A percentile compares a stretch with the other conserved stretches of the same genome.
phyloP scores from a whole-genome alignment of 2,329 filamentous ascomycete species.

The Nigrospora osmanthi region DNA sequence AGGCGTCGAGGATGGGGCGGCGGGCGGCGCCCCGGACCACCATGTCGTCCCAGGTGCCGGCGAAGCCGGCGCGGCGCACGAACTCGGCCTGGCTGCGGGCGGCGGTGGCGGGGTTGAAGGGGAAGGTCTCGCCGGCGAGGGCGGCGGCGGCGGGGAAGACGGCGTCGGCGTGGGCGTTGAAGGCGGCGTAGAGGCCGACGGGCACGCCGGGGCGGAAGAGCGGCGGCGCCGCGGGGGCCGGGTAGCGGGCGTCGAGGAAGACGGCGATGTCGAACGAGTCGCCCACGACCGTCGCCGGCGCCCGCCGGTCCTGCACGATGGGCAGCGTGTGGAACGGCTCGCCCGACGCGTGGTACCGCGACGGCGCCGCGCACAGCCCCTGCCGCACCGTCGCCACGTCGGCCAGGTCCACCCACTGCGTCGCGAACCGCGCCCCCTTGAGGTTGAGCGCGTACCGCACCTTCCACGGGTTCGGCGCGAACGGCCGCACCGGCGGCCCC shows the following conservation, averaged over 20 bases:
- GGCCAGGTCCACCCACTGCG: conserved; percentile 41
- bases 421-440: conserved; percentile 25
- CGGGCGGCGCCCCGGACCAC: conserved; percentile 10
- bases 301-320: conserved; percentile 37
- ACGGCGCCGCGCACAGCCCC: conserved; percentile 35
- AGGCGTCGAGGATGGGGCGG: conserved; percentile 6
- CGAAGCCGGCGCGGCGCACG: conserved; percentile 33
- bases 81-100: conserved; percentile 38
- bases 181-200: conserved; percentile 32
- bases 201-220: conserved; percentile 18
- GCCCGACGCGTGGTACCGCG: conserved; percentile 48
- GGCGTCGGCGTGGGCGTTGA: conserved; percentile 47
- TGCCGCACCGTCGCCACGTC: conserved; percentile 41
- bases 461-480: conserved; percentile 24
- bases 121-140: conserved; percentile 33
- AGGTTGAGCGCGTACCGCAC: conserved; percentile 30
- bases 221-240: conserved; percentile 32
- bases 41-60: conserved; percentile 32
- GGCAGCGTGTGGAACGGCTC: conserved; percentile 54
- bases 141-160: conserved; percentile 38
- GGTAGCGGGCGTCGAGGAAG: conserved; percentile 47
- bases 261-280: conserved; percentile 61
- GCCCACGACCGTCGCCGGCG: conserved; percentile 31
- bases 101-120: conserved; percentile 40
- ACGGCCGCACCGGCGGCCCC: conserved; percentile 18